Evolutionary conservation across 2,329 filamentous ascomycete genomes (phyloP), one percentile per base, ranked within the genome.

Genomic region (Trichoderma simmonsii): DNA sequence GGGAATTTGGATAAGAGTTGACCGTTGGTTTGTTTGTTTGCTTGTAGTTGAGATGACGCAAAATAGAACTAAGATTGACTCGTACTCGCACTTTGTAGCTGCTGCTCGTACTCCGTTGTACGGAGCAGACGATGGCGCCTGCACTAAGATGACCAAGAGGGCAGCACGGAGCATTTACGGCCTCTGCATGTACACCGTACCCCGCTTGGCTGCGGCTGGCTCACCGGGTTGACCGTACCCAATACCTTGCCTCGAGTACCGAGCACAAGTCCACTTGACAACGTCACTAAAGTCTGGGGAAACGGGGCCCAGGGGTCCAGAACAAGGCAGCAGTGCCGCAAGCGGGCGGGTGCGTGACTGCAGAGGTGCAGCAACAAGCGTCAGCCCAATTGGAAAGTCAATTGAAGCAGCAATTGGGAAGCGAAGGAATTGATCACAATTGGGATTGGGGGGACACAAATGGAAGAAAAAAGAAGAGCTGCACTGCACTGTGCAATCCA

Each of bases 111-210:
- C 57, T 60, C 57, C 57, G 21, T 36, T 32, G n/a, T 28, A 18
- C 28, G 36, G 7, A 48, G 54, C 65, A 43, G 18, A 14, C 48
- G 5, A 54, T 54, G 48, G 48, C 21, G 48, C 21, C n/a, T 54
- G 48, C 48, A 54, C 48, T 36, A 36, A 36, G 34, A 36, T 36
- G 34, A 36, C 34, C 34, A 36, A 36, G 21, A 21, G n/a, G n/a
- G 24, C 14, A 48, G 54, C 26, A 43, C 65, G 54, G 48, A 66
- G 48, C 62, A 54, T 34, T 30, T 28, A 12, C 26, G 30, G 30
- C 48, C 12, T 59, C 39, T 43, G 54, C 66, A 69, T 34, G 75
- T 77, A 77, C 76, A 72, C 73, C 75, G 72, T 73, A 76, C 76
- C 75, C 76, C 76, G 75, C 76, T 75, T 72, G 73, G 54, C 60